Conservation (phyloP, 2,329 filamentous ascomycete genomes). For the Aureobasidium pullulans region DNA sequence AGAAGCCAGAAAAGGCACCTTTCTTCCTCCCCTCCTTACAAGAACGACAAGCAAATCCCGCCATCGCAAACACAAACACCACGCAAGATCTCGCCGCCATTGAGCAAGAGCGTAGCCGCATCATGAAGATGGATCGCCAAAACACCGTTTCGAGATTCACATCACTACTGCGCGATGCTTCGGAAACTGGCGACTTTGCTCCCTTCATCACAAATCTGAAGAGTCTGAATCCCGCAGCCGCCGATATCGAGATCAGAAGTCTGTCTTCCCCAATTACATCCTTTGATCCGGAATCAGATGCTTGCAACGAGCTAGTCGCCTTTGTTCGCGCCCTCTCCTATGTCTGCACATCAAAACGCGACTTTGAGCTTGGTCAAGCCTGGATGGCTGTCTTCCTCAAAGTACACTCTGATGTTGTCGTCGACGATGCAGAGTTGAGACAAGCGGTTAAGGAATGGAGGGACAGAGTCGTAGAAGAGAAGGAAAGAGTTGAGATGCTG, state of each 20-base stretch:
- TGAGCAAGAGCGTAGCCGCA: slow-evolving; percentile 26
- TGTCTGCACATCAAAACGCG: slow-evolving; percentile 59
- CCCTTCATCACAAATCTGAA: slow-evolving; percentile 73
- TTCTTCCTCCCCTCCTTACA: slow-evolving; percentile 79
- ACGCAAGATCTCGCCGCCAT: slow-evolving; percentile 26
- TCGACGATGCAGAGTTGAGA: slow-evolving; percentile 45
- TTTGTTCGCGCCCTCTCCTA: slow-evolving; percentile 78
- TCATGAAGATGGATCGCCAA: slow-evolving; percentile 23
- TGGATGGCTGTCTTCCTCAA: slow-evolving; percentile 96
- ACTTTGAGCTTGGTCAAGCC: slow-evolving; percentile 90
- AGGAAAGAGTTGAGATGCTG: slow-evolving; percentile 66
- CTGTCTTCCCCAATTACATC: slow-evolving; percentile 45
- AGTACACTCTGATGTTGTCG: slow-evolving; percentile 61
- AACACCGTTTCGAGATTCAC: slow-evolving; percentile 36
- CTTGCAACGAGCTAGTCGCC: slow-evolving; percentile 61
- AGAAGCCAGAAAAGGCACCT: slow-evolving; percentile 85
- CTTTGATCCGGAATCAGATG: slow-evolving; percentile 10
- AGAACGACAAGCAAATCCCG: slow-evolving; percentile 22
- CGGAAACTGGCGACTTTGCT: slow-evolving; percentile 52
- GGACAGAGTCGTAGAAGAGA: slow-evolving; percentile 40
- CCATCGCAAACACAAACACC: slow-evolving; percentile 22
- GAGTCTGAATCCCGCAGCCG: slow-evolving; percentile 70
- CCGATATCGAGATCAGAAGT: slow-evolving; percentile 85
- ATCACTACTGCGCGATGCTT: slow-evolving; percentile 39
- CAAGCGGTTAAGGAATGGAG: slow-evolving; percentile 62